Conservation (phyloP, 352 stramenopile species). For the Peronospora tabacina region DNA sequence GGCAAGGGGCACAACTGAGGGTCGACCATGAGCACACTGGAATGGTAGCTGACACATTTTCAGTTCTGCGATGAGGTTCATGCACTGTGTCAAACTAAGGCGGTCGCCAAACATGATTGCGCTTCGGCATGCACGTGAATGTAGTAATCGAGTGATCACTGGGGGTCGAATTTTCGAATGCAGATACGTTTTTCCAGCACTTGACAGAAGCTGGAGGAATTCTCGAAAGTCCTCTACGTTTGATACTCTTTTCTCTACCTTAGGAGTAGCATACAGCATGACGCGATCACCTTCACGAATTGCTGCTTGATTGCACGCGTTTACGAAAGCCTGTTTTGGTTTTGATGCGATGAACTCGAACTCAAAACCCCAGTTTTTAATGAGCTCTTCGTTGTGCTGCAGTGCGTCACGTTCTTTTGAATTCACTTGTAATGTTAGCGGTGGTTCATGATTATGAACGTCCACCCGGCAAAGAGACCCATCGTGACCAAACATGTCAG, state of each 20-base stretch:
- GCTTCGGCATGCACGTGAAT: constrained; percentile 85
- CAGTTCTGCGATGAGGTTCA: constrained; percentile 61
- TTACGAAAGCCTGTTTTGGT: constrained; percentile 1
- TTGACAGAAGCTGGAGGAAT: constrained; percentile 64
- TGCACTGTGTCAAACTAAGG: constrained; percentile 59
- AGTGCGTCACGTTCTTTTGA: constrained; percentile 40
- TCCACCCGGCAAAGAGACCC: constrained; percentile 49
- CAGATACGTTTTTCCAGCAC: constrained; percentile 14
- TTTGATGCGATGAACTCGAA: constrained; percentile 30
- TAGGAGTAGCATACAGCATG: constrained; percentile 40
- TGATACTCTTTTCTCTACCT: constrained; percentile 63
- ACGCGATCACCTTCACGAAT: constrained; percentile 10
- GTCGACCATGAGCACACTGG: constrained; percentile 86
- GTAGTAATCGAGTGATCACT: constrained; percentile 74
- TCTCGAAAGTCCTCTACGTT: constrained; percentile 75
- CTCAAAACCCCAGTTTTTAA: constrained; percentile 80
- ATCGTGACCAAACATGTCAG: constrained; percentile 45
- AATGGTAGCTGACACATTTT: constrained; percentile 81
- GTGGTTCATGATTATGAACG: constrained; percentile 39
- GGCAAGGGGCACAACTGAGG: constrained; percentile 82
- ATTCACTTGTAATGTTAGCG: constrained; percentile 55
- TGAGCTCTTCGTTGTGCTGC: constrained; percentile 32
- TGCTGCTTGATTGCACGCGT: neutral
- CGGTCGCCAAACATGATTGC: constrained; percentile 91
- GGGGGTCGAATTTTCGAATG: constrained; percentile 43